Evolutionary conservation across 2,329 filamentous ascomycete genomes (phyloP), one percentile per base, ranked within the genome.

Genomic region (Cordyceps fumosorosea): DNA sequence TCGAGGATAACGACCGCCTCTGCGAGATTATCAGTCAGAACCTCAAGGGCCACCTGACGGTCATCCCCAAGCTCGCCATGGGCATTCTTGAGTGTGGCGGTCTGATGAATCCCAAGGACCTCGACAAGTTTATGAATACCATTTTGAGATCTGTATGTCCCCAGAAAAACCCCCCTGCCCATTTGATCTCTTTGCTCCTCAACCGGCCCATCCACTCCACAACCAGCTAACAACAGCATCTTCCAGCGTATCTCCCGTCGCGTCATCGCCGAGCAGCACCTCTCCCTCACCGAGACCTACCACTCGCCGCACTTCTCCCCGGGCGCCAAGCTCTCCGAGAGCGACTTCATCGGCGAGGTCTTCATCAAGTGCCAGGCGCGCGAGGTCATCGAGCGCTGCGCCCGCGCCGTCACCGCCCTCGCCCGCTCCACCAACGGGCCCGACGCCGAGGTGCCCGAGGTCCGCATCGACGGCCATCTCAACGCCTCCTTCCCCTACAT

Each of bases 181-280:
- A 11, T 29, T 10, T n/a, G 1, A 37, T 7, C 20, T 45, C 10
- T 11, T 32, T 32, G 16, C 48, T 32, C 3, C 11, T 18, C n/a
- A n/a, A 20, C 26, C 24, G 7, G 29, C 42, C 32, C 34, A 8
- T 47, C 11, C 24, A 47, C 18, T 18, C 5, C 14, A 18, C 26
- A 24, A 14, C 29, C 29, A 29, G 34, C 45, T 51, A 51, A 58
- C 26, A 47, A 8, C 22, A 8, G 5, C 22, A 29, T 29, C 32
- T 3, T 6, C 2, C 67, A 95, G 90, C 86, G 95, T 64, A 99
- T 99, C 68, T 97, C 93, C 51, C 88, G 95, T 64, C 87, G 96
- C 65, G 95, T 98, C 67, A 99, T 99, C 71, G 95, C 95, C 40
- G 95, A 99, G 75, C 95, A 99, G 71, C 95, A 99, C 72, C 85